Evolutionary conservation across 2,329 filamentous ascomycete species (phyloP).

Genomic region (Cladorrhinum sp.): DNA sequence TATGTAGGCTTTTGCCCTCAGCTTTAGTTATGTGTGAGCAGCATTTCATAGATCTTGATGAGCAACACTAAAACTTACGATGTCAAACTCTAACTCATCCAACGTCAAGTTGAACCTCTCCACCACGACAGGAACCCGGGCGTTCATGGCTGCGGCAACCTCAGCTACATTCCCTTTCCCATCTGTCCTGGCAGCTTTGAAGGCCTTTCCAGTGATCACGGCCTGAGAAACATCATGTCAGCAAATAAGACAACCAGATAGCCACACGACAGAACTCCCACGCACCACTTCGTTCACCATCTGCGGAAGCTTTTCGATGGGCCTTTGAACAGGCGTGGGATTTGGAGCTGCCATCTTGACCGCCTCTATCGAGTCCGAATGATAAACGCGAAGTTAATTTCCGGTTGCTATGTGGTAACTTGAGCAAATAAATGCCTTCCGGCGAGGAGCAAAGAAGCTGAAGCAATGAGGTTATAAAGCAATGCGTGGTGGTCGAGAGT

Average conservation of each 20-base stretch:
- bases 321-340: neutral
- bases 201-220: constrained; percentile 19
- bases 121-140: constrained; percentile 12
- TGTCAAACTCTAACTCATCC: constrained; percentile 20
- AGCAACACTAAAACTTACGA: constrained; percentile 16
- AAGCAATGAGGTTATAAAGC: neutral
- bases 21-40: constrained; percentile 32
- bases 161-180: constrained; percentile 13
- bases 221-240: constrained; percentile 9
- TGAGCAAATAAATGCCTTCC: neutral
- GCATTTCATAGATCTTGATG: neutral
- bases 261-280: neutral
- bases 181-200: constrained; percentile 15
- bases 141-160: constrained; percentile 9
- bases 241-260: neutral
- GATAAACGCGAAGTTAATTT: neutral
- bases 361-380: neutral
- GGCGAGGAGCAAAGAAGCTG: neutral
- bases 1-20: constrained; percentile 53
- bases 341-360: constrained; percentile 13
- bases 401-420: neutral
- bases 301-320: constrained; percentile 12
- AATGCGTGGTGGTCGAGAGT: neutral
- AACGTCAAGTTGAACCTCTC: constrained; percentile 18
- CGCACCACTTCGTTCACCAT: constrained; percentile 19